phyloP scores from a whole-genome alignment of 2,329 filamentous ascomycete genomes.

The Tetracladium maxilliforme region DNA sequence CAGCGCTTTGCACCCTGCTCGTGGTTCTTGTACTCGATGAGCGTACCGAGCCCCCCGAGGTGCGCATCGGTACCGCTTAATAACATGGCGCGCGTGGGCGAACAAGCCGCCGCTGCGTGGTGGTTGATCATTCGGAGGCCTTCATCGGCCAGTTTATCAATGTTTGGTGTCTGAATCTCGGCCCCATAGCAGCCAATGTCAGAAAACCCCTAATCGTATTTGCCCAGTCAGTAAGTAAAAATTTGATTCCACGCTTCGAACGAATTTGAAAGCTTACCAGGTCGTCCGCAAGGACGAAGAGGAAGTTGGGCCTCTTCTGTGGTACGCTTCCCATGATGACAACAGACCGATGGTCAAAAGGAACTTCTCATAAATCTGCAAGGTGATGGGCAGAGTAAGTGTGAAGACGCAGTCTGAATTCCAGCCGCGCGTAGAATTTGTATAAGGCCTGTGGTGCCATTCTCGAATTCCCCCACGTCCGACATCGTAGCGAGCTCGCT shows the following conservation, averaged over 20 bases:
- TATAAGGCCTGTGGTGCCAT: no score
- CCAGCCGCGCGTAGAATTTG: no score
- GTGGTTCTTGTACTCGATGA: slow-evolving; percentile 25
- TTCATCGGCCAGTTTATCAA: slow-evolving; percentile 34
- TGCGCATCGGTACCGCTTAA: slow-evolving; percentile 50
- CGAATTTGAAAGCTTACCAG: slow-evolving; percentile 32
- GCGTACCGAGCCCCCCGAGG: slow-evolving; percentile 40
- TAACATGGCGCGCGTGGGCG: slow-evolving; percentile 50
- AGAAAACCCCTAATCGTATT: slow-evolving; percentile 17
- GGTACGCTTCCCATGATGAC: not conserved
- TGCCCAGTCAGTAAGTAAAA: not conserved
- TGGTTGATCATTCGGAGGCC: slow-evolving; percentile 49
- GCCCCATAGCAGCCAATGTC: slow-evolving; percentile 43
- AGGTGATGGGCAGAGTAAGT: no score
- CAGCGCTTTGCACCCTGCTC: slow-evolving; percentile 8
- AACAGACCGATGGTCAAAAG: no score
- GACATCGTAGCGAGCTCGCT: no score
- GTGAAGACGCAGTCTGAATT: no score
- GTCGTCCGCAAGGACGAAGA: slow-evolving; percentile 42
- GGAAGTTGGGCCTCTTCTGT: slow-evolving; percentile 35
- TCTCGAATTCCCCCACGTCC: no score
- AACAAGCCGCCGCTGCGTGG: slow-evolving; percentile 50
- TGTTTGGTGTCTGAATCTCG: slow-evolving; percentile 44
- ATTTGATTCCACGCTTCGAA: no score
- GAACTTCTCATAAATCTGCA: no score